These are phyloP conservation scores for Cryptococcus hybrid DNA, from an alignment of 1,284 basidiomycete genomes.

Conservation along the genomic window DNA sequence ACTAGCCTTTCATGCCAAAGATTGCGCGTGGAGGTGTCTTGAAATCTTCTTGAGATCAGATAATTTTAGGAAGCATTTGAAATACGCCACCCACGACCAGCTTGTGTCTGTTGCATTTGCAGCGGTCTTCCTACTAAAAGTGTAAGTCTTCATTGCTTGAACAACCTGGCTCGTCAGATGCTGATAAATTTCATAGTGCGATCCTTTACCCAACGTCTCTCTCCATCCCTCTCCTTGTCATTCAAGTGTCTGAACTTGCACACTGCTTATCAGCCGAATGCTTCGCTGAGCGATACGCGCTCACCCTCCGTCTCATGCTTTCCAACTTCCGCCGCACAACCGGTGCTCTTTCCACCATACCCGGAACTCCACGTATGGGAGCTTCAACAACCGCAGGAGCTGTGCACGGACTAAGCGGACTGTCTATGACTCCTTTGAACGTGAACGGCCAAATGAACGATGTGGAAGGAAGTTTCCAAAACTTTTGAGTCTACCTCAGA, in stretches of 20 bases:
- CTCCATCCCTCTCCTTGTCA: constrained; percentile 33
- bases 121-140: constrained; percentile 86
- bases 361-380: constrained; percentile 51
- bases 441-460: constrained; percentile 1
- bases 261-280: constrained; percentile 47
- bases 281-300: constrained; percentile 63
- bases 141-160: constrained; percentile 21
- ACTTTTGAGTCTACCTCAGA: constrained; percentile 37
- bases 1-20: constrained; percentile 89
- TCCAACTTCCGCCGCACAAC: constrained; percentile 82
- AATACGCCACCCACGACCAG: constrained; percentile 83
- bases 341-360: constrained; percentile 62
- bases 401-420: constrained; percentile 4
- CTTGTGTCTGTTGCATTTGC: constrained; percentile 90
- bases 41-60: constrained; percentile 44
- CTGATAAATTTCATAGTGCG: constrained; percentile 22
- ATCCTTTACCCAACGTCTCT: constrained; percentile 45
- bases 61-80: constrained; percentile 40
- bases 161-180: not conserved
- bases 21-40: constrained; percentile 80
- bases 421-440: constrained; percentile 3
- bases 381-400: constrained; percentile 41
- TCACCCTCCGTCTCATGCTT: constrained; percentile 86
- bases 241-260: constrained; percentile 43
- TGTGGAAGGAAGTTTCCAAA: constrained; percentile 38